phyloP scores from a whole-genome alignment of 1,139 yeast genomes.

The Diutina rugosa region DNA sequence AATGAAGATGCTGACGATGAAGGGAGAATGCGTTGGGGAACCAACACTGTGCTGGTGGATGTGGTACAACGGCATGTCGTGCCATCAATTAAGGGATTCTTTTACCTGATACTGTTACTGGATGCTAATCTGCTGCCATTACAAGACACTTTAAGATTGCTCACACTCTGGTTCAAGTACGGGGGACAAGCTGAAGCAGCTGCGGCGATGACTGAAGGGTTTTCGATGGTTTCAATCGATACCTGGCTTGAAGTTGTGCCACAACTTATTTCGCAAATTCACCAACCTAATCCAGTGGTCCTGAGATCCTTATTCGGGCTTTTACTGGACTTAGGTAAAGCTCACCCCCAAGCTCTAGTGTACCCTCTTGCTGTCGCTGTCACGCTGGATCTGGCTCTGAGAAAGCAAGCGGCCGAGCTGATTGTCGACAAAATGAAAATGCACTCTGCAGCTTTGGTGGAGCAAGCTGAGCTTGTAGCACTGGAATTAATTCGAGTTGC shows the following conservation, averaged over 20 bases:
- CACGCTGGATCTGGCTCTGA: slow-evolving; percentile 78
- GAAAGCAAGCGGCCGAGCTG: slow-evolving; percentile 85
- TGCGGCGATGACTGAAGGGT: slow-evolving; percentile 83
- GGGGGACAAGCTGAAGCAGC: slow-evolving; percentile 93
- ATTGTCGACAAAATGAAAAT: slow-evolving; percentile 87
- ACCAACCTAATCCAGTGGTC: slow-evolving; percentile 83
- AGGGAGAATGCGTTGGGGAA: slow-evolving; percentile 2
- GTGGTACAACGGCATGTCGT: slow-evolving; percentile 77
- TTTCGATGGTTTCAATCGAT: slow-evolving; percentile 77
- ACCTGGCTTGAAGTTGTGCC: slow-evolving; percentile 95
- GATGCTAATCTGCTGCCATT: slow-evolving; percentile 55
- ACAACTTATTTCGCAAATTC: slow-evolving; percentile 90
- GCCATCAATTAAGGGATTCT: slow-evolving; percentile 91
- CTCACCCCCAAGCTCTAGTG: slow-evolving; percentile 94
- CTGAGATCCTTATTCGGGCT: slow-evolving; percentile 70
- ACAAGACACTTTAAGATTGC: slow-evolving; percentile 81
- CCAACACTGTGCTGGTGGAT: slow-evolving; percentile 34
- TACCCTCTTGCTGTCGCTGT: slow-evolving; percentile 95
- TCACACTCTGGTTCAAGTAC: slow-evolving; percentile 91
- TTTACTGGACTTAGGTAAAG: slow-evolving; percentile 79
- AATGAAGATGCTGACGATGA: background rate
- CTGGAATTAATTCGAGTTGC: slow-evolving; percentile 89
- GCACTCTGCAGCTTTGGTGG: slow-evolving; percentile 75
- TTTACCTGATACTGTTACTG: slow-evolving; percentile 85
- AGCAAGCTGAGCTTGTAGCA: slow-evolving; percentile 90